Base-by-base conservation (phyloP, 495 filamentous ascomycete species). In the Oleoguttula mirabilis region DNA sequence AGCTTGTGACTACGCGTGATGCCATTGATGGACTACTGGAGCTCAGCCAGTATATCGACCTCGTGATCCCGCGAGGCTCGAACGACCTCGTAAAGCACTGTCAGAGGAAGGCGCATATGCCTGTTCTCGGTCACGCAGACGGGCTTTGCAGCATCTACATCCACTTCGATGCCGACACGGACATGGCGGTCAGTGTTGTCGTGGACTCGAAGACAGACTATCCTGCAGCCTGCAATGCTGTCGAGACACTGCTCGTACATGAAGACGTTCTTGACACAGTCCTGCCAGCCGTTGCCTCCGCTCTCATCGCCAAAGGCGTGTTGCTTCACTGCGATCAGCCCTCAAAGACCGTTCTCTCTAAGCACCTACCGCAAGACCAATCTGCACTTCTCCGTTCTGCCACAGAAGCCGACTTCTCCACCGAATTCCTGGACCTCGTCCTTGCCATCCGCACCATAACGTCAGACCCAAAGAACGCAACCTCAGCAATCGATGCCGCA, bases 41-140 rank as follows among this genome's bases (percentile, higher is more conserved):
- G 23, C 78, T 87, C 31, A 87, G 95, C 51, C 68, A 73, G 27
- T 75, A 84, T 51, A 90, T 99, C 53, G 90, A 99, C 59, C 77
- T 99, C 4, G 88, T 93, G 40, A 94, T 99, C 42, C 90, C 90
- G 3, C 74, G 90, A 25, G 90, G 90, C 23, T 84, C 82, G 27
- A 96, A 94, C 58, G 86, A 94, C 27, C 75, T 99, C 5, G 90
- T 99, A 30, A 73, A 82, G 12, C 85, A 79, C 61, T 82, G 94
- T 60, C 92, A 96, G 56, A 70, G 79, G 25, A 77, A 80, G 49
- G 94, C 90, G 39, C 83, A 83, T 48, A 96, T 99, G 46, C 92
- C 90, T 0, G 92, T 99, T 4, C 75, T 99, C 21, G 90, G 90
- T 24, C 90, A 99, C 58, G 92, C 90, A 10, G 92, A 99, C 58